A percentile compares a stretch with the other conserved stretches of the same genome.
phyloP scores from a whole-genome alignment of 768 basidiomycete species.

The Butyriboletus loyo region DNA sequence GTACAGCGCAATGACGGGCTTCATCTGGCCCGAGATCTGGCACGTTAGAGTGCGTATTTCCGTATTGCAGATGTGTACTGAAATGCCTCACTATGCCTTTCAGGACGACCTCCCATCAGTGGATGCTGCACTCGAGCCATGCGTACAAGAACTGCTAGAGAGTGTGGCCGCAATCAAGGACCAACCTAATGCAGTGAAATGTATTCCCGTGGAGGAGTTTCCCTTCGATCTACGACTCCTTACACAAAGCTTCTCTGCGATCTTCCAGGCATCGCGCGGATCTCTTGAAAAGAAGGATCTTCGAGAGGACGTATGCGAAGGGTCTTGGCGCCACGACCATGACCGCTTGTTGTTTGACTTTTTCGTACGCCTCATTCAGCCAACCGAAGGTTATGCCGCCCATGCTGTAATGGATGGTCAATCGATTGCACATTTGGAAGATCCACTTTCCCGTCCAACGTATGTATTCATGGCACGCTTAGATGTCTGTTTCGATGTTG shows the following conservation, averaged over 20 bases:
- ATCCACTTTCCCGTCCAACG: slow-evolving; percentile 1
- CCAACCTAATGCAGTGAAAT: background rate
- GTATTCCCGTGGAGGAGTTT: background rate
- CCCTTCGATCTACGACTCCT: slow-evolving; percentile 6
- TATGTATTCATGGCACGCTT: background rate
- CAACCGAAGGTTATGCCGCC: background rate
- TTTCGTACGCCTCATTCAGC: slow-evolving; percentile 2
- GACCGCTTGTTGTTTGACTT: slow-evolving; percentile 11
- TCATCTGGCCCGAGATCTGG: slow-evolving; percentile 12
- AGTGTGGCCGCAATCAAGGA: background rate
- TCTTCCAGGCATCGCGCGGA: slow-evolving; percentile 9
- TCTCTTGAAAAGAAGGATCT: slow-evolving; percentile 3
- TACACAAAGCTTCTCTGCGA: slow-evolving; percentile 6
- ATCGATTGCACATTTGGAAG: background rate
- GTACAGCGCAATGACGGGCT: background rate
- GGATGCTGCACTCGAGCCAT: slow-evolving; percentile 9
- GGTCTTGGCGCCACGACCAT: slow-evolving; percentile 6
- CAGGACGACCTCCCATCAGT: slow-evolving; percentile 7
- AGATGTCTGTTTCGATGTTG: background rate
- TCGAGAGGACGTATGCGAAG: background rate
- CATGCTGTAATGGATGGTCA: background rate
- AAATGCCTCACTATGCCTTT: background rate
- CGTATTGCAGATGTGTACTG: no score
- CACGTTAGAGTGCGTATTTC: background rate
- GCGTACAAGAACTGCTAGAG: background rate